A percentile compares a stretch with the other conserved stretches of the same genome.
Evolutionary conservation across 2,329 filamentous ascomycete genomes (phyloP).

Genomic region (Colletotrichum musicola): DNA sequence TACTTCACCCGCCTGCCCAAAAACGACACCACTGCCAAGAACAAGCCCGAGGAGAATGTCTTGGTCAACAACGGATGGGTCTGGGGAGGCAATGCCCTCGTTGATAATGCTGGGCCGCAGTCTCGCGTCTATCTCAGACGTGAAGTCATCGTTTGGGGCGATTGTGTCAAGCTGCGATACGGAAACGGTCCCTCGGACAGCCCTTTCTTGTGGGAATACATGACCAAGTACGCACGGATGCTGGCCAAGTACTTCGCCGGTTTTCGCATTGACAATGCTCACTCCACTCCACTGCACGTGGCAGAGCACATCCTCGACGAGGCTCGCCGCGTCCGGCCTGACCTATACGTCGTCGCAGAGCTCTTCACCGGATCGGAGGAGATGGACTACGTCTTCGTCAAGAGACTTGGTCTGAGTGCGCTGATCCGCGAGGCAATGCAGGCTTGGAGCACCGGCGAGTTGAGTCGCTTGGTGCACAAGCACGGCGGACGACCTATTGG

Average conservation of each 20-base stretch:
- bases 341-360: conserved; percentile 93
- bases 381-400: conserved; percentile 96
- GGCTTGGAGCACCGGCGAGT: conserved; percentile 92
- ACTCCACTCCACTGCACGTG: conserved; percentile 94
- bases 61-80: conserved; percentile 98
- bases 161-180: conserved; percentile 97
- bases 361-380: conserved; percentile 96
- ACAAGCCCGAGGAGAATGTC: conserved; percentile 81
- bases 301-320: conserved; percentile 96
- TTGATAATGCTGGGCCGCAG: conserved; percentile 91
- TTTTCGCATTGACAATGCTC: conserved; percentile 97
- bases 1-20: conserved; percentile 93
- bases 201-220: conserved; percentile 94
- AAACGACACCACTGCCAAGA: conserved; percentile 82
- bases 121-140: conserved; percentile 95
- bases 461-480: conserved; percentile 92
- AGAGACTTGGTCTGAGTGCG: conserved; percentile 89
- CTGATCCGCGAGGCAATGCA: conserved; percentile 99
- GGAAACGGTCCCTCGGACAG: conserved; percentile 84
- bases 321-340: conserved; percentile 87
- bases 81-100: conserved; percentile 94
- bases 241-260: conserved; percentile 96
- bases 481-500: conserved; percentile 96
- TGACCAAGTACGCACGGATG: conserved; percentile 91
- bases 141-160: conserved; percentile 98